Evolutionary conservation across 495 filamentous ascomycete genomes (phyloP).

Genomic region (Lasiosphaeria hispida): DNA sequence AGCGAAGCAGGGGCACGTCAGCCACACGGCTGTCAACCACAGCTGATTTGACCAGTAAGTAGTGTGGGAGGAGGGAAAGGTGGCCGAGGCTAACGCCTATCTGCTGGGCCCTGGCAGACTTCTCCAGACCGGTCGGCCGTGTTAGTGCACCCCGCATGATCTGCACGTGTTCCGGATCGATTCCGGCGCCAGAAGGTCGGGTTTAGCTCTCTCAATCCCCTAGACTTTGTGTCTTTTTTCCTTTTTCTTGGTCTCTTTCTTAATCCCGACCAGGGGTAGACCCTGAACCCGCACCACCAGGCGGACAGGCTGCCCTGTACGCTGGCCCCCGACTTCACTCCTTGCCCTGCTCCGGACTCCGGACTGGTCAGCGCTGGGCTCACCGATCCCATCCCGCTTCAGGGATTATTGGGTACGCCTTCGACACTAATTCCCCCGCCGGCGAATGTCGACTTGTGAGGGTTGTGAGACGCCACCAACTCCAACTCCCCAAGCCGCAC

Average conservation of each 20-base stretch:
- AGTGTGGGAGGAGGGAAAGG: conserved; percentile 3
- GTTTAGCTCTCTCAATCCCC: conserved; percentile 1
- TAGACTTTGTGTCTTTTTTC: not conserved
- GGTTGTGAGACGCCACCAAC: no score
- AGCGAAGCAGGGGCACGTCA: not conserved
- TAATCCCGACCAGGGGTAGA: not conserved
- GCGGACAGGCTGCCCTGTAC: no score
- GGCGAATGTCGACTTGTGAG: no score
- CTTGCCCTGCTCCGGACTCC: not conserved
- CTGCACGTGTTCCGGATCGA: conserved; percentile 23
- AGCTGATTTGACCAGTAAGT: not conserved
- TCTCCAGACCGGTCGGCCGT: conserved; percentile 10
- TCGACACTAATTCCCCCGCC: no score
- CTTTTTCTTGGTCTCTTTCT: not conserved
- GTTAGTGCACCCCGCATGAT: conserved; percentile 21
- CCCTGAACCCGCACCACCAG: not conserved
- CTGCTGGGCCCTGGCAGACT: not conserved
- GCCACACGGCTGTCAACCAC: conserved; percentile 5
- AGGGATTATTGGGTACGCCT: not conserved
- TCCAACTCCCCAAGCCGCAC: no score
- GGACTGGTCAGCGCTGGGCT: conserved; percentile 3
- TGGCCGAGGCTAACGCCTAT: conserved; percentile 5
- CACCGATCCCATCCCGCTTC: not conserved
- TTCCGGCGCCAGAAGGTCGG: conserved; percentile 19
- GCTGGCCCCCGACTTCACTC: not conserved